Conservation (phyloP, 495 filamentous ascomycete genomes). For the Neohortaea acidophila region DNA sequence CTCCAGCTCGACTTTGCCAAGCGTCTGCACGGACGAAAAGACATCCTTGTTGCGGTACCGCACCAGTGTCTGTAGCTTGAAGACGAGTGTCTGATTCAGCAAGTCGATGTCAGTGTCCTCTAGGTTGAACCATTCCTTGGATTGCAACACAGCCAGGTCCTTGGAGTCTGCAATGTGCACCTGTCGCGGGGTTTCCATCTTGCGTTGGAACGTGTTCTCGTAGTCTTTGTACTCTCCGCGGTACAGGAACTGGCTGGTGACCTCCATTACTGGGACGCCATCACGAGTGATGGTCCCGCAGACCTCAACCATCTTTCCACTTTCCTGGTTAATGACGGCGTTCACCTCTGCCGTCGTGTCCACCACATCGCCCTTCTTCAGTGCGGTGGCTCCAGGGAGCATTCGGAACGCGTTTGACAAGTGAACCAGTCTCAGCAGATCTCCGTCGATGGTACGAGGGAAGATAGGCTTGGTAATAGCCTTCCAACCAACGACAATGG, state of each 20-base stretch:
- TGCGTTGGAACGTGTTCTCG: conserved; percentile 96
- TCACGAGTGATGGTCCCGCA: conserved; percentile 87
- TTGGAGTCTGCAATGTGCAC: conserved; percentile 70
- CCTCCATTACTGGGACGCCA: conserved; percentile 87
- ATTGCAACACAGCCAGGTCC: conserved; percentile 83
- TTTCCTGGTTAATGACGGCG: conserved; percentile 92
- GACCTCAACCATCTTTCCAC: conserved; percentile 98
- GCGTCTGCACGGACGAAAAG: conserved; percentile 83
- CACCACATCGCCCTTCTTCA: conserved; percentile 86
- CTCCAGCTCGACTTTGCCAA: conserved; percentile 84
- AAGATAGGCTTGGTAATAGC: conserved; percentile 98
- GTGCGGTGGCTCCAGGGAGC: conserved; percentile 84
- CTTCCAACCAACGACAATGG: conserved; percentile 97
- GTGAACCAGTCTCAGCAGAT: conserved; percentile 87
- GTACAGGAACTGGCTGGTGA: conserved; percentile 95
- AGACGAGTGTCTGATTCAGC: conserved; percentile 80
- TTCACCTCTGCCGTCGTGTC: conserved; percentile 93
- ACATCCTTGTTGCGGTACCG: conserved; percentile 89
- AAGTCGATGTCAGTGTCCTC: conserved; percentile 69
- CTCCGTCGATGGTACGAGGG: conserved; percentile 83
- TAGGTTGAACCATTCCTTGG: conserved; percentile 92
- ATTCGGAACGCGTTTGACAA: conserved; percentile 95
- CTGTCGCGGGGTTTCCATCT: conserved; percentile 89
- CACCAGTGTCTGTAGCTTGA: conserved; percentile 81
- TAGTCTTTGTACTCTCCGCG: conserved; percentile 83